phyloP scores from a whole-genome alignment of 2,329 filamentous ascomycete genomes.

The Lasiodiplodia sp. region DNA sequence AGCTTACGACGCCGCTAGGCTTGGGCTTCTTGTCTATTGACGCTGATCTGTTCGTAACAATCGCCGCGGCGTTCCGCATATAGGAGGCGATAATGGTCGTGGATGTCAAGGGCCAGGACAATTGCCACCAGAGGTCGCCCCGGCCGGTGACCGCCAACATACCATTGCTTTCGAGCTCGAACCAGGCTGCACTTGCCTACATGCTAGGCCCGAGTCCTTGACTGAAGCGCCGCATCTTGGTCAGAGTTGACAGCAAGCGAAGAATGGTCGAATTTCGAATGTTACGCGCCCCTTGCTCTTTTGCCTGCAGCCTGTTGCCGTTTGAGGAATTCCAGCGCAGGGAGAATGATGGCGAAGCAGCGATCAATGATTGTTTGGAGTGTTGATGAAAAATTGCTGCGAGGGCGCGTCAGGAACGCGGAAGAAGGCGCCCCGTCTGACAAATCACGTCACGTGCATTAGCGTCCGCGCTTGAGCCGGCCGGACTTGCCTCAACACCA shows the following conservation, averaged over 20 bases:
- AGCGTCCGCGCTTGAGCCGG: not conserved
- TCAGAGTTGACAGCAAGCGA: not conserved
- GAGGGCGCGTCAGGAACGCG: conserved; percentile 11
- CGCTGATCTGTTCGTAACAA: not conserved
- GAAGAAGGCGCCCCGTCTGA: conserved; percentile 3
- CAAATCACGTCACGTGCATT: conserved; percentile 14
- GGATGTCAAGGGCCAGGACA: not conserved
- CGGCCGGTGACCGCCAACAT: not conserved
- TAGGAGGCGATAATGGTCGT: not conserved
- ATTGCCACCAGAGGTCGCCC: not conserved
- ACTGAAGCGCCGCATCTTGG: not conserved
- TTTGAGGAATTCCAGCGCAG: not conserved
- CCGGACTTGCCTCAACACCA: conserved; percentile 7
- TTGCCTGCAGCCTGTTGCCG: too few species aligned
- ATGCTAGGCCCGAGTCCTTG: not conserved
- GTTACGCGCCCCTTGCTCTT: conserved; percentile 5
- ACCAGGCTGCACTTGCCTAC: not conserved
- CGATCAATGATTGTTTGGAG: not conserved
- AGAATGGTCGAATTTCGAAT: not conserved
- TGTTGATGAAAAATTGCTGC: conserved; percentile 2
- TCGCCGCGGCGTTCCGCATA: not conserved
- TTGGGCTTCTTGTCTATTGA: not conserved
- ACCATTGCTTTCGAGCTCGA: not conserved
- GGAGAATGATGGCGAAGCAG: not conserved
- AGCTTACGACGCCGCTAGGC: not conserved